These are phyloP conservation scores for Hanseniaspora gamundiae DNA, from an alignment of 1,139 yeast genomes.

Conservation along the genomic window DNA sequence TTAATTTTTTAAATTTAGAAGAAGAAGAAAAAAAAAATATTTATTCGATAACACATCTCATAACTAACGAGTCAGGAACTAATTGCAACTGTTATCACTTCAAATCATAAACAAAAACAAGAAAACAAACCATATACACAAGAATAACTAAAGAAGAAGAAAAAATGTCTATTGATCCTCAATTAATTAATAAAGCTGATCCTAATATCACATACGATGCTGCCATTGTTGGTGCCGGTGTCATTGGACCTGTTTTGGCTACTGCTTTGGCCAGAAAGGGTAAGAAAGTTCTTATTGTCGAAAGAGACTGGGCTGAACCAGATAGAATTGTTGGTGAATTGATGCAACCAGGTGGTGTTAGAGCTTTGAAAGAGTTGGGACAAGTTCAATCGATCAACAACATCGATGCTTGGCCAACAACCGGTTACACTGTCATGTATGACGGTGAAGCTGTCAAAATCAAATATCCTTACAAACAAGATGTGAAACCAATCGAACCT, in stretches of 20 bases:
- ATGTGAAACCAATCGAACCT: constrained; percentile 34
- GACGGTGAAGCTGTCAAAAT: constrained; percentile 43
- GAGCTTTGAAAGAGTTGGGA: constrained; percentile 70
- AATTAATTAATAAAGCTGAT: constrained; percentile 18
- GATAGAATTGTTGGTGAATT: constrained; percentile 96
- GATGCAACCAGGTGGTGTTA: constrained; percentile 89
- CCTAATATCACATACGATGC: constrained; percentile 27
- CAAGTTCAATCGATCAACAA: constrained; percentile 67
- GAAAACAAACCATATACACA: not conserved
- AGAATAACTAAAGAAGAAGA: not conserved
- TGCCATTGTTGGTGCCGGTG: constrained; percentile 76
- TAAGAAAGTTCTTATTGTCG: constrained; percentile 52
- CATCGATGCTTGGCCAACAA: constrained; percentile 66
- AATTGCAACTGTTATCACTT: too few relatives aligned
- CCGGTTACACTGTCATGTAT: constrained; percentile 74
- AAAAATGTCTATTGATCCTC: constrained; percentile 4
- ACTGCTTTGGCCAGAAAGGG: constrained; percentile 87
- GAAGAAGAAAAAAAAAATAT: too few relatives aligned
- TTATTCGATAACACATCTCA: too few relatives aligned
- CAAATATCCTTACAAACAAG: constrained; percentile 61
- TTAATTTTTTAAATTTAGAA: too few relatives aligned
- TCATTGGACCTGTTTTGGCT: constrained; percentile 88
- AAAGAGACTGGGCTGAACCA: constrained; percentile 84
- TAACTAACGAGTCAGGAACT: too few relatives aligned
- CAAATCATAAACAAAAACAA: too few relatives aligned